A percentile compares a stretch with the other conserved stretches of the same genome.
Evolutionary conservation across 78 protist genomes (phyloP).

Genomic region (Dictyostelium firmibasis): DNA sequence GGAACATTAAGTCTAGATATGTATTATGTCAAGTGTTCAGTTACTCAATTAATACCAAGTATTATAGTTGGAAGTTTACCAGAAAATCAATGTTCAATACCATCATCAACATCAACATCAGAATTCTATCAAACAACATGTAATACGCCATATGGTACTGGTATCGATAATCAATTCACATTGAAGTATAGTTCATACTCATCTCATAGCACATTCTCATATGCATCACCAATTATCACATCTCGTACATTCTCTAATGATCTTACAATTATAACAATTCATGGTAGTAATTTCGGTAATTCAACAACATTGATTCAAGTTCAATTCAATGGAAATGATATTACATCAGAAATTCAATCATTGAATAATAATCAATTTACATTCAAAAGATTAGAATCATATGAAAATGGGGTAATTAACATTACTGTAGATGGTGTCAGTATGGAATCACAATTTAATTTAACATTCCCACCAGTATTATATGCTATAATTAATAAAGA

Average conservation of each 20-base stretch:
- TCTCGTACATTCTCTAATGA: too few species aligned
- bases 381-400: too few species aligned
- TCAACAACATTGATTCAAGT: too few species aligned
- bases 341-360: too few species aligned
- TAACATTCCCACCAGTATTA: neutral
- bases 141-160: neutral
- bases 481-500: too few species aligned
- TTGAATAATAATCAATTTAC: too few species aligned
- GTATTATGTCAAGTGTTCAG: neutral
- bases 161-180: neutral
- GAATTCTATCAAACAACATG: neutral
- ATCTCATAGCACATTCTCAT: neutral
- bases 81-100: neutral
- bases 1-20: neutral
- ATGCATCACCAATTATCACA: too few species aligned
- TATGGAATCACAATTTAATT: neutral
- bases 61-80: neutral
- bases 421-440: neutral
- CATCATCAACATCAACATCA: neutral
- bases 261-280: too few species aligned
- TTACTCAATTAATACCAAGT: neutral
- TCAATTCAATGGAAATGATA: too few species aligned
- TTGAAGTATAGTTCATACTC: too few species aligned
- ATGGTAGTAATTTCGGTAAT: too few species aligned
- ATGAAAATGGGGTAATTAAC: neutral